Evolutionary conservation across 2,329 filamentous ascomycete species (phyloP), one percentile per base, ranked within the genome.

Genomic region (Aspergillus awamori): DNA sequence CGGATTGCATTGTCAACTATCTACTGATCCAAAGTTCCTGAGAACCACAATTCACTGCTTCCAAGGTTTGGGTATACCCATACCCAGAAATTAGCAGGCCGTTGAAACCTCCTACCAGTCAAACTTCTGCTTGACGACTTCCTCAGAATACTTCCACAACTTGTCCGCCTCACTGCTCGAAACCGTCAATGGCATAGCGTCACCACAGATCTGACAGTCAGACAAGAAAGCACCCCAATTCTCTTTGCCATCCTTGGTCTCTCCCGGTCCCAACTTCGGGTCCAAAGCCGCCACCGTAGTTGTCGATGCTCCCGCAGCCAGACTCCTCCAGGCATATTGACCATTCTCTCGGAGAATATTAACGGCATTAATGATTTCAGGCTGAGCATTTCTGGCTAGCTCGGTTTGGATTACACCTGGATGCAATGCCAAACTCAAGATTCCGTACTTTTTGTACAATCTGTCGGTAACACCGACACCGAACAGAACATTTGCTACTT

Each of bases 401-500:
- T 68, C 67, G 2, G 69, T 73, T 13, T 15, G 33, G 26, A 73
- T 70, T 5, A 67, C 65, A 8, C 72, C 73, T 1, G 73, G 73
- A 33, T 74, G 70, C 8, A 76, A 41, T 13, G 68, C 69, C 13
- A 69, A 65, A 1, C 70, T 63, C 15, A 63, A 51, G 2, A 74
- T 55, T 6, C 62, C 63, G 28, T 66, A 30, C 38, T 69, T 70
- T 13, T 62, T 30, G 2, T 63, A 63, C 8, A 73, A 57, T 24
- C 69, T 68, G 28, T 57, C 52, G 30, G 76, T 78, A 28, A 81
- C 70, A 1, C 70, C 75, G 1, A 79, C 64, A 2, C 77, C 72
- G 63, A 79, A 79, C 38, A 83, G 66, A 51, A 82, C 76, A 57
- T 80, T 80, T 20, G 80, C 80, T 3, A 77, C 79, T 71, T 83